Evolutionary conservation across 306 rosid species (phyloP), one percentile per base, ranked within the genome.

Genomic region (Trifolium subterraneum): DNA sequence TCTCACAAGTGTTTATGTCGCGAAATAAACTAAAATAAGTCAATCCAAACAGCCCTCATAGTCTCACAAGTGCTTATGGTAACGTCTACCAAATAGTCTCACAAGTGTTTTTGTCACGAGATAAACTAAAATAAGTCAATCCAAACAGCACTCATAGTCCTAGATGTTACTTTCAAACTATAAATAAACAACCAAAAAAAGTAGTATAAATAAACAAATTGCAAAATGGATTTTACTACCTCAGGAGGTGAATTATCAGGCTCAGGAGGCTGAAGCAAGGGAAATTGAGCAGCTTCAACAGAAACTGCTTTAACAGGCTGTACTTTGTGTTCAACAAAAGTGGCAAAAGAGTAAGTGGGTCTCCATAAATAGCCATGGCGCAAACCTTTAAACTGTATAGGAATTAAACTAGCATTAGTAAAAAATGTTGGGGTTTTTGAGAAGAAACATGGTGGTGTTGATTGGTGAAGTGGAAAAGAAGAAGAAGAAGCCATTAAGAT

Each of bases 181-280:
- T 61, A 11, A 52, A 48, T 52, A 19, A 52, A 41, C 61, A 67
- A 67, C 18, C 72, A 58, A 65, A 23, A 65, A 6, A 5, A 47
- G 7, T 52, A 62, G 19, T 39, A 68, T 69, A 23, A 4, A 62
- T 15, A 75, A 77, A 10, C 22, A 25, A 54, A 42, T 2, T 22
- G 38, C 8, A 3, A 58, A 47, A 29, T 7, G 78, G 42, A 14
- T 6, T 10, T 36, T 62, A 91, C 97, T 71, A 91, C 98, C 87
- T 91, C 89, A 42, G 97, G 87, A 0, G 84, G 4, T 22, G 91
- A 68, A 2, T 88, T 88, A 48, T 91, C 91, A 25, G 31, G 73
- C 64, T 85, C 59, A 54, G 83, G 76, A 69, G 88, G 72, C 52
- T 84, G 91, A 70, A 90, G 70, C 78, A 94, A 73, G 5, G 98